Conservation (phyloP, 1,284 basidiomycete genomes). For the Spongiforma sp. region DNA sequence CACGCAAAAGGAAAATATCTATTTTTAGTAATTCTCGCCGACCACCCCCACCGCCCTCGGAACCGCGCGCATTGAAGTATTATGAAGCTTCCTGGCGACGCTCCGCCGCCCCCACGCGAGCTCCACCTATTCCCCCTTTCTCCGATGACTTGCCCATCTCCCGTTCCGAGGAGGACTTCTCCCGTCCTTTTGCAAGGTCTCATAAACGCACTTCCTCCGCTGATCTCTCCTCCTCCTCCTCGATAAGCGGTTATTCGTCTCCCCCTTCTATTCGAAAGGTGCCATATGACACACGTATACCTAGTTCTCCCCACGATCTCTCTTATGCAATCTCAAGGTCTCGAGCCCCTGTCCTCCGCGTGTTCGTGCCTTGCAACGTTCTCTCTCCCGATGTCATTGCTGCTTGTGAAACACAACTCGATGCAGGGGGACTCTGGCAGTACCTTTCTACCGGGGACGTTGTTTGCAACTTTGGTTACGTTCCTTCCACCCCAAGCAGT, state of each 20-base stretch:
- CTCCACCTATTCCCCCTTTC: constrained; percentile 18
- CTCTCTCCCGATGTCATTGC: constrained; percentile 55
- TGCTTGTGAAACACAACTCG: constrained; percentile 68
- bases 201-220: constrained; percentile 46
- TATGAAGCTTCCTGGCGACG: constrained; percentile 61
- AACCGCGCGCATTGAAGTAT: constrained; percentile 56
- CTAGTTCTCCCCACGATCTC: constrained; percentile 63
- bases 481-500: constrained; percentile 46
- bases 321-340: constrained; percentile 60
- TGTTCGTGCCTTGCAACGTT: constrained; percentile 70
- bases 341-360: constrained; percentile 74
- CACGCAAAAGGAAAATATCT: constrained; percentile 26
- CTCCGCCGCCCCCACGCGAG: constrained; percentile 16
- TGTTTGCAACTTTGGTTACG: constrained; percentile 77
- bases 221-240: constrained; percentile 51
- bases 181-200: constrained; percentile 36
- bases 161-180: constrained; percentile 46
- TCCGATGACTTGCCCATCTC: constrained; percentile 22
- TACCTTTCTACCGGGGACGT: constrained; percentile 75
- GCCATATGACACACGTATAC: constrained; percentile 12
- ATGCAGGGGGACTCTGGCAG: constrained; percentile 66
- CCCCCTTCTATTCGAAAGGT: constrained; percentile 28
- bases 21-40: constrained; percentile 23
- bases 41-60: constrained; percentile 51
- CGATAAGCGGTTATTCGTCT: constrained; percentile 42